phyloP scores from a whole-genome alignment of 306 rosid genomes.

The Rubus idaeus region DNA sequence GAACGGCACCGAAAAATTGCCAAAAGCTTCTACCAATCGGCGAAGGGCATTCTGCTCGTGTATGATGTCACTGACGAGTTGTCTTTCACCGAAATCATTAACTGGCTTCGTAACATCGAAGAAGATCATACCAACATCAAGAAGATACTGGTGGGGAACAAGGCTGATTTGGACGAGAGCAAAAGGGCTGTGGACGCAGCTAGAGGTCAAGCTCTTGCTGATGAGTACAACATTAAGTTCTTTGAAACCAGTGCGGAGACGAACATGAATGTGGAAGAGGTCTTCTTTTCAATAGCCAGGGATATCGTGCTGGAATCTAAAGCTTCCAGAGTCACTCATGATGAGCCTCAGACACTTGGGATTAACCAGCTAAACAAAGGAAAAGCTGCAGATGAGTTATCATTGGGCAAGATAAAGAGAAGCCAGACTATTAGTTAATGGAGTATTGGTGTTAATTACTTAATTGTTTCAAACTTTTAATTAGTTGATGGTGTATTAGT shows the following conservation, averaged over 20 bases:
- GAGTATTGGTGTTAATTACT: neutral
- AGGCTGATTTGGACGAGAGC: conserved; percentile 87
- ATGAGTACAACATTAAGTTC: conserved; percentile 80
- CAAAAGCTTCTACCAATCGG: conserved; percentile 78
- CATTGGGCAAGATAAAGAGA: neutral
- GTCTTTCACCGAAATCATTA: conserved; percentile 75
- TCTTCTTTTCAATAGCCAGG: conserved; percentile 77
- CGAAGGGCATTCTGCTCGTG: conserved; percentile 79
- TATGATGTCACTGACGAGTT: conserved; percentile 81
- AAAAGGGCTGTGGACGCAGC: conserved; percentile 78
- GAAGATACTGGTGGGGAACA: conserved; percentile 76
- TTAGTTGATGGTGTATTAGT: no score
- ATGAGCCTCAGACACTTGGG: conserved; percentile 68
- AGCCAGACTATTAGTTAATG: neutral
- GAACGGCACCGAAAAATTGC: conserved; percentile 77
- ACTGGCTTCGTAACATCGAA: conserved; percentile 81
- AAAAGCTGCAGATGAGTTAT: neutral
- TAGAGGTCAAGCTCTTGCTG: conserved; percentile 85
- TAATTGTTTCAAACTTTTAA: no score
- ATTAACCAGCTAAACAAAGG: conserved; percentile 36
- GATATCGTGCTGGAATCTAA: conserved; percentile 68
- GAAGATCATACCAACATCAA: conserved; percentile 28
- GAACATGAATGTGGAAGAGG: conserved; percentile 82
- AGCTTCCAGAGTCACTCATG: conserved; percentile 51
- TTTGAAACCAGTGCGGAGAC: conserved; percentile 88